Evolutionary conservation across 2,329 filamentous ascomycete genomes (phyloP), one percentile per base, ranked within the genome.

Genomic region (Coccinonectria pachysandricola): DNA sequence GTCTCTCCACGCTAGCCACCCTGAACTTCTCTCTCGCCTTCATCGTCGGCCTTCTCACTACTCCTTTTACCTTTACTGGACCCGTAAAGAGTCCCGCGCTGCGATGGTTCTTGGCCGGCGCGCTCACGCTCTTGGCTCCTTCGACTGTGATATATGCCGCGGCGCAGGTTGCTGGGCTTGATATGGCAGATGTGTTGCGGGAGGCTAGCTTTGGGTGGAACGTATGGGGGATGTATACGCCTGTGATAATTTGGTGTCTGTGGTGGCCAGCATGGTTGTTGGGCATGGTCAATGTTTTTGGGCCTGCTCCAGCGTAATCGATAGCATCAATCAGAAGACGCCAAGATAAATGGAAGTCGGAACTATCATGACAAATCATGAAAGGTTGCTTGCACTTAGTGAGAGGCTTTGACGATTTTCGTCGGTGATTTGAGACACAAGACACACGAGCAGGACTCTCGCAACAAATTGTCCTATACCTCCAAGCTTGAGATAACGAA

Each of bases 261-360:
- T 95, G 87, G 87, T 91, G 85, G 80, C 87, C 87, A 1, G 85
- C 84, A 6, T 95, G 87, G 87, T 53, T 91, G 19, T 69, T 76
- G 6, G 81, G 69, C 2, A 60, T 63, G 32, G 52, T 75, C 5
- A 59, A 70, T 13, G 60, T 75, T 22, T 54, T 73, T 28, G 67
- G 67, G 5, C 38, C 35, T 21, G 33, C 37, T 24, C 35, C 41
- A 10, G 29, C 25, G 15, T 47, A 37, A 21, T 23, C 16, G 10
- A 30, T 23, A 13, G 8, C 7, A 22, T n/a, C 10, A 16, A 12
- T 3, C 13, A 19, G 8, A n/a, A n/a, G n/a, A n/a, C n/a, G n/a
- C n/a, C n/a, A n/a, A n/a, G n/a, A n/a, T n/a, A n/a, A n/a, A n/a
- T n/a, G n/a, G n/a, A n/a, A n/a, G n/a, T n/a, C n/a, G n/a, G n/a